Conservation (phyloP, 768 basidiomycete genomes). For the Mycena sanguinolenta region DNA sequence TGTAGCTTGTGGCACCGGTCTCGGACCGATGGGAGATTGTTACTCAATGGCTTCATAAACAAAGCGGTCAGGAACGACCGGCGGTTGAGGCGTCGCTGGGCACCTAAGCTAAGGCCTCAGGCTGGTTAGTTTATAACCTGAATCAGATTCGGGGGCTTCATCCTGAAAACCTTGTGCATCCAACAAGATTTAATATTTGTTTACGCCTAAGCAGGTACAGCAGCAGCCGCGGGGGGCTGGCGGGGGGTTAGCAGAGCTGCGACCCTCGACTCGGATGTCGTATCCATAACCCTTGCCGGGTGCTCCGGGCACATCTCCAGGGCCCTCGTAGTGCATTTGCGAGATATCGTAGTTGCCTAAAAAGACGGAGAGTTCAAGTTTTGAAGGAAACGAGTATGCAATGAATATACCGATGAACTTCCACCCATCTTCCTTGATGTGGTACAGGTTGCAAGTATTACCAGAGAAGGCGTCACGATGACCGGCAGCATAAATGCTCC, state of each 20-base stretch:
- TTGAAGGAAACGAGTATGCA: not conserved
- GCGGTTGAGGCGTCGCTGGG: no score
- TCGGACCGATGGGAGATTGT: not conserved
- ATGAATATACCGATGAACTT: slow-evolving; percentile 85
- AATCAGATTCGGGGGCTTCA: not conserved
- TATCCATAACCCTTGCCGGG: slow-evolving; percentile 85
- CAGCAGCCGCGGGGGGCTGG: slow-evolving; percentile 27
- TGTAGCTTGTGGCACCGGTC: no score
- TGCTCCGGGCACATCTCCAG: slow-evolving; percentile 75
- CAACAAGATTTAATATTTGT: slow-evolving; percentile 9
- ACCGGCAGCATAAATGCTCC: slow-evolving; percentile 96
- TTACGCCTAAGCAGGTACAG: slow-evolving; percentile 37
- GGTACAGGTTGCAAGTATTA: slow-evolving; percentile 96
- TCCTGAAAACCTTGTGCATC: not conserved
- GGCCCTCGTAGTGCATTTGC: slow-evolving; percentile 92
- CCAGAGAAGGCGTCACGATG: slow-evolving; percentile 97
- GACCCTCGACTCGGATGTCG: slow-evolving; percentile 74
- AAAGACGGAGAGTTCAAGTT: slow-evolving; percentile 25
- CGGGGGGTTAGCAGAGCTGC: slow-evolving; percentile 65
- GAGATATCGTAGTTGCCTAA: slow-evolving; percentile 94
- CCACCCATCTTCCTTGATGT: slow-evolving; percentile 96
- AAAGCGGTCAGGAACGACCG: no score
- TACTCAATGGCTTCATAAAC: no score
- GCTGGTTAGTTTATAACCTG: not conserved
- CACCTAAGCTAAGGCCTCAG: no score